These are phyloP conservation scores for Tuber calosporum DNA, from an alignment of 495 filamentous ascomycete genomes.

Conservation along the genomic window DNA sequence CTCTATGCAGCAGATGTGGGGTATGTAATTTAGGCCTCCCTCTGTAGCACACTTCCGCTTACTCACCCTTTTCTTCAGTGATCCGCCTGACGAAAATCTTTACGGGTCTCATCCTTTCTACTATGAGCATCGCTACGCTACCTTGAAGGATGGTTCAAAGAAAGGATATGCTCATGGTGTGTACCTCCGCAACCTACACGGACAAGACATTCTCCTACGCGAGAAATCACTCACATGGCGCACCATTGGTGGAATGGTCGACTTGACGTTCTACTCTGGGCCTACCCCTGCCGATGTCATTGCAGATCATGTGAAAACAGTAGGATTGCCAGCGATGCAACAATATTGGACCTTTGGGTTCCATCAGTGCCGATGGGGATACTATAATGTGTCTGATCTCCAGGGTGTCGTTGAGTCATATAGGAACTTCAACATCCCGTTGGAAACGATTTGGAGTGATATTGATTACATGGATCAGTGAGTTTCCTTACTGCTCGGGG, in stretches of 20 bases:
- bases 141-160: slow-evolving; percentile 44
- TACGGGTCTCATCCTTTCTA: slow-evolving; percentile 83
- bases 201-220: slow-evolving; percentile 79
- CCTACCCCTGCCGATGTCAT: slow-evolving; percentile 65
- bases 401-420: slow-evolving; percentile 78
- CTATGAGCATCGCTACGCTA: slow-evolving; percentile 58
- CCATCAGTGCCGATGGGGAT: slow-evolving; percentile 78
- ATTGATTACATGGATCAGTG: slow-evolving; percentile 63
- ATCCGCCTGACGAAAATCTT: slow-evolving; percentile 54
- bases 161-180: slow-evolving; percentile 61
- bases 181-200: slow-evolving; percentile 75
- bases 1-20: slow-evolving; percentile 75
- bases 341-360: slow-evolving; percentile 82
- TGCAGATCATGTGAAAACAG: slow-evolving; percentile 64
- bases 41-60: slow-evolving; percentile 19
- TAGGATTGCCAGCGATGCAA: slow-evolving; percentile 66
- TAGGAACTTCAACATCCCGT: slow-evolving; percentile 62
- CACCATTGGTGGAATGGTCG: slow-evolving; percentile 73
- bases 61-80: background rate
- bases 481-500: slow-evolving; percentile 52
- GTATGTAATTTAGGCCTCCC: slow-evolving; percentile 61
- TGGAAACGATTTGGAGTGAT: slow-evolving; percentile 87
- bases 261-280: slow-evolving; percentile 78
- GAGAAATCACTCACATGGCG: slow-evolving; percentile 79
- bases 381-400: slow-evolving; percentile 66